Conservation (phyloP, 371 early-diverging fungal genomes). For the Apophysomyces ossiformis region DNA sequence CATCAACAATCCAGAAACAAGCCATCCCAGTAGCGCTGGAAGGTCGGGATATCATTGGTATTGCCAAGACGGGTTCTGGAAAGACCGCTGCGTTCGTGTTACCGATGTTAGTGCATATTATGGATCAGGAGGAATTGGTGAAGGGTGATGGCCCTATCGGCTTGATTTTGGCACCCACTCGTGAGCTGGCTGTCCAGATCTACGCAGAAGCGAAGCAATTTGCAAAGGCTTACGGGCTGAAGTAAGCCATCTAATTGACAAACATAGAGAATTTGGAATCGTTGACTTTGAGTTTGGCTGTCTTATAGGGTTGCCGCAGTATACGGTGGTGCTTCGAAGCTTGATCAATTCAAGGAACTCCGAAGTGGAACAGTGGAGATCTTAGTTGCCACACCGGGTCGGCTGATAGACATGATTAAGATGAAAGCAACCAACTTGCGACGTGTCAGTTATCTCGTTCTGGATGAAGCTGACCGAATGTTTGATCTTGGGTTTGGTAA, state of each 20-base stretch:
- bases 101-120: conserved; percentile 89
- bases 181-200: conserved; percentile 93
- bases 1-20: conserved; percentile 84
- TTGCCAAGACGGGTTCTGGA: conserved; percentile 89
- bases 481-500: conserved; percentile 96
- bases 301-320: conserved; percentile 67
- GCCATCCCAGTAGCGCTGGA: conserved; percentile 77
- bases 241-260: conserved; percentile 23
- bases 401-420: conserved; percentile 95
- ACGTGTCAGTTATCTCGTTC: conserved; percentile 90
- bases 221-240: conserved; percentile 74
- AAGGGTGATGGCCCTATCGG: conserved; percentile 79
- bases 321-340: conserved; percentile 92
- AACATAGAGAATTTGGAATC: not conserved
- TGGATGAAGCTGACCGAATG: conserved; percentile 97
- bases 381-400: conserved; percentile 93
- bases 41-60: conserved; percentile 86
- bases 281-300: conserved; percentile 4
- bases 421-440: conserved; percentile 86
- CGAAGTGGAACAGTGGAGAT: conserved; percentile 85
- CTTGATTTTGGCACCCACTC: conserved; percentile 80
- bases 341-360: conserved; percentile 88
- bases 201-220: conserved; percentile 80
- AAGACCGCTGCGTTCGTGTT: conserved; percentile 78
- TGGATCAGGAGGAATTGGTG: conserved; percentile 75